phyloP scores from a whole-genome alignment of 495 filamentous ascomycete genomes.

The Thermochaetoides thermophila region DNA sequence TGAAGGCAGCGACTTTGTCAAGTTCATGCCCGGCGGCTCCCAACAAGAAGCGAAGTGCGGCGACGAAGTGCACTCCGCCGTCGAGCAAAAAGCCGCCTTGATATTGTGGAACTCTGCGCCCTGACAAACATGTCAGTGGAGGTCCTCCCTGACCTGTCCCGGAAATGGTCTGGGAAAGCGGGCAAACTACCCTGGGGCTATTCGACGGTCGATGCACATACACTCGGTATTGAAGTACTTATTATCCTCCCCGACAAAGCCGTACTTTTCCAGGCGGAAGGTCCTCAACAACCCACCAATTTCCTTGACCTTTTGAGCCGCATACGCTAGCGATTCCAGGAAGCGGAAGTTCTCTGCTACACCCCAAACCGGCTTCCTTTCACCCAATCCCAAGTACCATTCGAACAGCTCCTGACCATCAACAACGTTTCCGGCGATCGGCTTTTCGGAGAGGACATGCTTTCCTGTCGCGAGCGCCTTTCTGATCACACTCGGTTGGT shows the following conservation, averaged over 20 bases:
- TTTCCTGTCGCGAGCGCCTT: conserved; percentile 52
- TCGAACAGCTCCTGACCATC: conserved; percentile 43
- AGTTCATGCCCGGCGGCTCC: conserved; percentile 31
- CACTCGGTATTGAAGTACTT: conserved; percentile 46
- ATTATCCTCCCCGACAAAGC: conserved; percentile 33
- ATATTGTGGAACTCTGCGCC: conserved; percentile 58
- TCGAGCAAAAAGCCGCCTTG: conserved; percentile 72
- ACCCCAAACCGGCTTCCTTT: conserved; percentile 36
- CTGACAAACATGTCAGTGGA: conserved; percentile 6
- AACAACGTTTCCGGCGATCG: conserved; percentile 50
- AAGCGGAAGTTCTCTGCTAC: conserved; percentile 71
- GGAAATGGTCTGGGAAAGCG: too few species aligned
- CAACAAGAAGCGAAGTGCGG: conserved; percentile 47
- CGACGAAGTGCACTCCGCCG: conserved; percentile 57
- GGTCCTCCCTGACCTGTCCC: not conserved
- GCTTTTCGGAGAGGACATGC: conserved; percentile 71
- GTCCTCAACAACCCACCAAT: conserved; percentile 52
- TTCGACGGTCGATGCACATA: too few species aligned
- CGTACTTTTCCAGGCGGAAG: conserved; percentile 44
- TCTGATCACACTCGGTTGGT: conserved; percentile 43
- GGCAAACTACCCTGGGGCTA: not conserved
- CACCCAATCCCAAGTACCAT: conserved; percentile 39
- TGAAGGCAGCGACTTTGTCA: conserved; percentile 41
- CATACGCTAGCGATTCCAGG: conserved; percentile 39
- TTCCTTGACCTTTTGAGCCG: conserved; percentile 36